Evolutionary conservation across 106 monocot species (phyloP).

Genomic region (Apostasia ramifera): DNA sequence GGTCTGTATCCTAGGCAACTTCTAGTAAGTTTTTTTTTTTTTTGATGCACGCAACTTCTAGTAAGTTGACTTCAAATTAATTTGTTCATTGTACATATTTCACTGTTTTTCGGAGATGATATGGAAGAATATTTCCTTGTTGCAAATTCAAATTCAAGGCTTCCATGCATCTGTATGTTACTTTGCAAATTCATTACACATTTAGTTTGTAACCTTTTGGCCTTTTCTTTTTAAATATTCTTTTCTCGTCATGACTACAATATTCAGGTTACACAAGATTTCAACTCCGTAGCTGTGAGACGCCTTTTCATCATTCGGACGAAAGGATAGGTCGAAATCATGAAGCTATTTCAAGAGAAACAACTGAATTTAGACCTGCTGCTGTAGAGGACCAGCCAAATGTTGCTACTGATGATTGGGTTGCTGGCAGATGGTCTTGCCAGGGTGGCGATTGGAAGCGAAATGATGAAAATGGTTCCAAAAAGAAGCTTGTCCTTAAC

Average conservation of each 20-base stretch:
- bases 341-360: slow-evolving; percentile 36
- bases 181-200: no score
- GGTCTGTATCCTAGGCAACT: no score
- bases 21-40: no score
- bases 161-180: no score
- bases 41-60: no score
- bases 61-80: no score
- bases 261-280: slow-evolving; percentile 61
- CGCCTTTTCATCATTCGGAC: slow-evolving; percentile 24
- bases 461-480: slow-evolving; percentile 71
- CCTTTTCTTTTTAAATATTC: not conserved
- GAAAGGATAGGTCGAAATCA: slow-evolving; percentile 23
- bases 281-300: slow-evolving; percentile 20
- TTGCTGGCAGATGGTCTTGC: slow-evolving; percentile 77
- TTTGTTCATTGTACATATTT: no score
- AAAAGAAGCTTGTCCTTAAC: slow-evolving; percentile 73
- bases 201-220: not conserved
- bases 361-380: slow-evolving; percentile 25
- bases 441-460: slow-evolving; percentile 99
- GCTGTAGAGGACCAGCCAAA: slow-evolving; percentile 19
- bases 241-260: not conserved
- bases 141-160: no score
- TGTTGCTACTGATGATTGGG: slow-evolving; percentile 45
- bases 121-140: no score
- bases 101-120: no score